Conservation (phyloP, 2,329 filamentous ascomycete species). For the Trichophyton benhamiae region DNA sequence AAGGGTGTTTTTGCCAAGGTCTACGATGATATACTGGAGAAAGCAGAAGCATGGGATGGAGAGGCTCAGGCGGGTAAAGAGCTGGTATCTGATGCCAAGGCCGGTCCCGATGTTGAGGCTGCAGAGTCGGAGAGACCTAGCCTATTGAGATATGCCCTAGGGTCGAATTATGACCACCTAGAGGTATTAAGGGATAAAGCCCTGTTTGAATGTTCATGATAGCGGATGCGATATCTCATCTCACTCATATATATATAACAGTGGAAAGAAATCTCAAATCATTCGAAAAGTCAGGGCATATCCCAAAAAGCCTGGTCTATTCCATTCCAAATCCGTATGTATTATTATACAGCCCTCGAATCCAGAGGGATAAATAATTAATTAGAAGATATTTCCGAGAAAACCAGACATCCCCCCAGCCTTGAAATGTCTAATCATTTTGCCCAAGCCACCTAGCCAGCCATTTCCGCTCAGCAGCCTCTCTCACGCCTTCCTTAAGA, state of each 20-base stretch:
- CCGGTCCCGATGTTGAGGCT: neutral
- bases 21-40: constrained; percentile 17
- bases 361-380: neutral
- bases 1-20: constrained; percentile 31
- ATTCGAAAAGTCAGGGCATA: neutral
- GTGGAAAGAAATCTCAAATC: too few species aligned
- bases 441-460: constrained; percentile 25
- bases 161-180: constrained; percentile 12
- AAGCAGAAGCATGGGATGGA: constrained; percentile 17
- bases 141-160: constrained; percentile 11
- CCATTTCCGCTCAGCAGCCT: constrained; percentile 25
- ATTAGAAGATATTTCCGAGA: neutral
- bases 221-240: neutral
- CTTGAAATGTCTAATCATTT: neutral
- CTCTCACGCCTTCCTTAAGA: constrained; percentile 16
- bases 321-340: neutral
- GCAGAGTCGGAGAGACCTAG: neutral
- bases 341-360: neutral
- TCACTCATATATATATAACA: neutral
- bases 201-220: constrained; percentile 3
- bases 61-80: neutral
- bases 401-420: too few species aligned
- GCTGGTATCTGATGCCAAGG: neutral
- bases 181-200: constrained; percentile 13
- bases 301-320: neutral